Evolutionary conservation across 2,329 filamentous ascomycete genomes (phyloP).

Genomic region (Alternaria sp.): DNA sequence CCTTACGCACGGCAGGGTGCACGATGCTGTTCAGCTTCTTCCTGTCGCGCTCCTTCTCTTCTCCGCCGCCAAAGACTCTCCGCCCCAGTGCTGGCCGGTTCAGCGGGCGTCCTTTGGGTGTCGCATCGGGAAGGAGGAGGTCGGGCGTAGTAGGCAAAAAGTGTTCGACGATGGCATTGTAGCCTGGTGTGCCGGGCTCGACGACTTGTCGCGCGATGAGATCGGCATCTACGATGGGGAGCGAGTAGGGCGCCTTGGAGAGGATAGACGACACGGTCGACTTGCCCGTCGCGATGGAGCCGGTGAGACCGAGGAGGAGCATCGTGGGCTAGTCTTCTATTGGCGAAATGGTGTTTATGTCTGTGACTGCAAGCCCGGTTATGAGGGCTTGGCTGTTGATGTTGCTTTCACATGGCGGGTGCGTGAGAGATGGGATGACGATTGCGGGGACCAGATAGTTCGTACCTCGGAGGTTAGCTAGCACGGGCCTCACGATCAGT

Average conservation of each 20-base stretch:
- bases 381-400: not conserved
- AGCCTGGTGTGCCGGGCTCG: conserved; percentile 86
- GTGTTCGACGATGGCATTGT: conserved; percentile 79
- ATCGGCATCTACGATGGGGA: conserved; percentile 95
- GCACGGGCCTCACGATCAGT: not conserved
- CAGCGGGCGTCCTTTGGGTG: conserved; percentile 73
- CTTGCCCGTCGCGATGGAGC: conserved; percentile 97
- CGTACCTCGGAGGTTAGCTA: conserved; percentile 15
- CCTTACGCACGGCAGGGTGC: conserved; percentile 84
- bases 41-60: conserved; percentile 73
- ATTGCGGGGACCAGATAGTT: conserved; percentile 15
- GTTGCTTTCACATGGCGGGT: conserved; percentile 8
- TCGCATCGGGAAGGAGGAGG: conserved; percentile 68
- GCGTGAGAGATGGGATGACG: conserved; percentile 11
- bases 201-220: conserved; percentile 91
- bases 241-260: conserved; percentile 76
- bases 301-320: conserved; percentile 94
- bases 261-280: conserved; percentile 91
- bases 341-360: not conserved
- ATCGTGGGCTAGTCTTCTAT: conserved; percentile 57
- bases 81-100: conserved; percentile 86
- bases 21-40: conserved; percentile 86
- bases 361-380: not conserved
- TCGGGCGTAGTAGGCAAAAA: conserved; percentile 86
- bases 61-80: conserved; percentile 82